phyloP scores from a whole-genome alignment of 2,329 filamentous ascomycete species.

The Penicillium sp. region DNA sequence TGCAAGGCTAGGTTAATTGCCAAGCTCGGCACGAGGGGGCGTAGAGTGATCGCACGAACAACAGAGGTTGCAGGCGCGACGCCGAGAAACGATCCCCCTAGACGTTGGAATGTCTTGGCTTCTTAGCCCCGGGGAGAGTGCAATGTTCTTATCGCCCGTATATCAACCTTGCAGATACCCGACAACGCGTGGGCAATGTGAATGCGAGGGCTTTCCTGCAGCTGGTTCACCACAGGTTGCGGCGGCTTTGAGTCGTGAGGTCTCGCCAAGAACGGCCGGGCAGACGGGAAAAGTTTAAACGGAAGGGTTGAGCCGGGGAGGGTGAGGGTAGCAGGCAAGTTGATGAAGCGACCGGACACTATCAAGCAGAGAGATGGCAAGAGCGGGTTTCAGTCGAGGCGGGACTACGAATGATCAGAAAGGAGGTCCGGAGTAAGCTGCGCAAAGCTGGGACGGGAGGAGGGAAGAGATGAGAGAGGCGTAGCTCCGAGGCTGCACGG shows the following conservation, averaged over 20 bases:
- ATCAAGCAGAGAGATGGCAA: neutral
- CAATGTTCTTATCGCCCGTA: conserved; percentile 19
- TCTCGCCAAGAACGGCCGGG: conserved; percentile 2
- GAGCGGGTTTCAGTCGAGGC: neutral
- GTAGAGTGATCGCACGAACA: conserved; percentile 28
- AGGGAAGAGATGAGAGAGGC: conserved; percentile 4
- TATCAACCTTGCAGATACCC: conserved; percentile 25
- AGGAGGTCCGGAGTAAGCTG: conserved; percentile 4
- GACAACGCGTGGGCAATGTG: conserved; percentile 3
- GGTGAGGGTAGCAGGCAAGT: neutral
- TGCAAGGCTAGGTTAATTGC: conserved; percentile 39
- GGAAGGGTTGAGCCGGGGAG: neutral
- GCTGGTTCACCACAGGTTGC: neutral
- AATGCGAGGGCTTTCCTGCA: conserved; percentile 1
- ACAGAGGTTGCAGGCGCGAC: conserved; percentile 28
- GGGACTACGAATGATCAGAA: neutral
- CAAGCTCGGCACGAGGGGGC: conserved; percentile 33
- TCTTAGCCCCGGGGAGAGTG: conserved; percentile 16
- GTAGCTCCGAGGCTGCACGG: conserved; percentile 19
- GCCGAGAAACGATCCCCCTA: conserved; percentile 29
- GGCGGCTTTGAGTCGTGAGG: neutral
- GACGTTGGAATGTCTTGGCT: conserved; percentile 40
- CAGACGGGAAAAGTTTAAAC: neutral
- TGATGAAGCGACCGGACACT: neutral
- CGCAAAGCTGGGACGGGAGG: neutral